These are phyloP conservation scores for Blastobotrys terrestris DNA, from an alignment of 805 yeast species.

Conservation along the genomic window DNA sequence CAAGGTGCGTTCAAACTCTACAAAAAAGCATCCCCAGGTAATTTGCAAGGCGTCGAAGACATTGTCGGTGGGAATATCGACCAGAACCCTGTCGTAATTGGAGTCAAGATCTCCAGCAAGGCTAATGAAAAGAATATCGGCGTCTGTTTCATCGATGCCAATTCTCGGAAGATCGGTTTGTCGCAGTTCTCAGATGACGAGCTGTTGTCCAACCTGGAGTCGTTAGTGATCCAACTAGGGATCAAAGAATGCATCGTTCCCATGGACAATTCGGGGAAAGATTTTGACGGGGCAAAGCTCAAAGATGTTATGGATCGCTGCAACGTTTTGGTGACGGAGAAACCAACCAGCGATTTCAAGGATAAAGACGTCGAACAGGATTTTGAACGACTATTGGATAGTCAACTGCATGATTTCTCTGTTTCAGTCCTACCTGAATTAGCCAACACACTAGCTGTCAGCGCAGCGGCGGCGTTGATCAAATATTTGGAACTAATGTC, in stretches of 20 bases:
- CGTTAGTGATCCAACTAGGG: conserved; percentile 80
- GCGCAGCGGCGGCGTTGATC: conserved; percentile 63
- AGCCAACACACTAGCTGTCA: conserved; percentile 47
- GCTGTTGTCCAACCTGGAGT: conserved; percentile 77
- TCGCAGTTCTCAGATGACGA: conserved; percentile 85
- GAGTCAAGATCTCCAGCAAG: conserved; percentile 39
- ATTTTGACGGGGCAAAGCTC: conserved; percentile 58
- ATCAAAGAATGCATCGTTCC: conserved; percentile 73
- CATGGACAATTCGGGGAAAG: conserved; percentile 34
- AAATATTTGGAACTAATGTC: conserved; percentile 59
- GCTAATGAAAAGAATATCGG: conserved; percentile 56
- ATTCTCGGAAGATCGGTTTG: conserved; percentile 58
- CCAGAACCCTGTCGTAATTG: conserved; percentile 49
- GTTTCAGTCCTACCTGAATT: conserved; percentile 26
- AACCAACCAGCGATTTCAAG: conserved; percentile 51
- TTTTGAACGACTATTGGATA: conserved; percentile 57
- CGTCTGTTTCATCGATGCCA: conserved; percentile 71
- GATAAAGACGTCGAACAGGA: conserved; percentile 72
- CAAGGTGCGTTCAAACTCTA: conserved; percentile 43
- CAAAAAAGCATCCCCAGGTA: conserved; percentile 83
- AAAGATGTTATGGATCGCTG: conserved; percentile 71
- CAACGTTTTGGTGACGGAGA: conserved; percentile 61
- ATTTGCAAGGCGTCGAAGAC: conserved; percentile 71
- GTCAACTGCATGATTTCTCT: conserved; percentile 32
- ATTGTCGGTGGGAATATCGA: conserved; percentile 45